Base-by-base conservation (phyloP, 2,329 filamentous ascomycete species). In the Ilyonectria sp. region DNA sequence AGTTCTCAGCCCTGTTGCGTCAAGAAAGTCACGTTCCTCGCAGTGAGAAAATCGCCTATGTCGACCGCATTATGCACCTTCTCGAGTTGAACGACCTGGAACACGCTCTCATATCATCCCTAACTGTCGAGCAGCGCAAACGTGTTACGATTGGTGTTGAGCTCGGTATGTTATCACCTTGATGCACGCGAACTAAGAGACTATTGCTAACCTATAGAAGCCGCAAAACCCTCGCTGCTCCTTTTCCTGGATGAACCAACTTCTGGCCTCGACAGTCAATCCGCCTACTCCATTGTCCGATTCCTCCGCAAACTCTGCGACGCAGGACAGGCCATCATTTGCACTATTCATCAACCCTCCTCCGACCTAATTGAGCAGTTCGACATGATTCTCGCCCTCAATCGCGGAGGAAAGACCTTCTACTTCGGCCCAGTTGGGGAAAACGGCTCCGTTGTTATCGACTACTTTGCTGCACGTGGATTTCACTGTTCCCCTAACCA, bases 61-160 rank as follows among this genome's bases (percentile, higher is more conserved):
- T 88, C 57, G 89, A 92, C 74, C 88, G 84, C 15, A 87, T 93
- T 63, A 88, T 91, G 35, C 83, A 89, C 56, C 80, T 92, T 0
- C 80, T 93, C 1, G 90, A 92, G 73, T 88, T 93, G 83, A 81
- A 86, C 40, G 83, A 87, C 8, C 86, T 92, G 47, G 88, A 89
- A 6, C 87, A 89, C 19, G 90, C 90, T 4, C 85, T 85, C 0
- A 87, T 89, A 9, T 83, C 83, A 26, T 89, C 89, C 3, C 80
- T 91, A 6, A 89, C 88, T 59, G 84, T 86, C 33, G 88, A 90
- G 74, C 86, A 87, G 71, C 80, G 84, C 33, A 88, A 87, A 76
- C 78, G 85, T 8, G 77, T 88, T 2, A 88, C 86, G 1, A 87
- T 87, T 50, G 86, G 82, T n/a, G 85, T 87, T 8, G 85, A 88